These are phyloP conservation scores for Physcomitrium patens DNA, from an alignment of 225 moss, liverwort and hornwort genomes.

Conservation along the genomic window DNA sequence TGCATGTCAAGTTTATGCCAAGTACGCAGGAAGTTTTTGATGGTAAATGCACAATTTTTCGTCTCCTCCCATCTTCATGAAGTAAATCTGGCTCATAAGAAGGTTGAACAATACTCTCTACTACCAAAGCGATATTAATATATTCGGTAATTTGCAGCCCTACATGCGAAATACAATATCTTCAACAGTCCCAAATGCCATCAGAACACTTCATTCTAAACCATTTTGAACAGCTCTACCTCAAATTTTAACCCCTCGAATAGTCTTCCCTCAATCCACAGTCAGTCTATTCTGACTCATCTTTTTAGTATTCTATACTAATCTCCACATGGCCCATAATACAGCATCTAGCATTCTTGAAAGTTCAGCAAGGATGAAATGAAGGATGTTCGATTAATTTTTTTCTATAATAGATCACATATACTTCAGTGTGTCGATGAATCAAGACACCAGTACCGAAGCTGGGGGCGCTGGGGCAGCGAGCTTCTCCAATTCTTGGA, in stretches of 20 bases:
- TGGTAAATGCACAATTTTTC: background rate
- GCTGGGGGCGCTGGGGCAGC: slow-evolving; percentile 25
- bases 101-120: background rate
- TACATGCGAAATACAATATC: background rate
- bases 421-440: background rate
- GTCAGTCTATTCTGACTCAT: background rate
- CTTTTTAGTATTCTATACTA: background rate
- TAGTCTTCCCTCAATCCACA: background rate
- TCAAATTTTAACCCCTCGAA: background rate
- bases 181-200: background rate
- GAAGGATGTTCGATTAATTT: too few relatives aligned
- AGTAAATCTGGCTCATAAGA: slow-evolving; percentile 9
- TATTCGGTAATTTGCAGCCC: background rate
- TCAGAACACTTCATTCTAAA: background rate
- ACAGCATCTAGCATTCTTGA: too few relatives aligned
- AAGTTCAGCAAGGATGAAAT: too few relatives aligned
- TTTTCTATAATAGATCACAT: background rate
- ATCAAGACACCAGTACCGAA: slow-evolving; percentile 1
- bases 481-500: slow-evolving; percentile 66
- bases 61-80: too few relatives aligned
- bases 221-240: background rate
- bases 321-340: background rate
- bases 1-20: background rate
- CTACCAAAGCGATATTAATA: background rate
- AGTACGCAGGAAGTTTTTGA: background rate